Conservation (phyloP, 352 stramenopile genomes). For the Stramenopiles sp. region DNA sequence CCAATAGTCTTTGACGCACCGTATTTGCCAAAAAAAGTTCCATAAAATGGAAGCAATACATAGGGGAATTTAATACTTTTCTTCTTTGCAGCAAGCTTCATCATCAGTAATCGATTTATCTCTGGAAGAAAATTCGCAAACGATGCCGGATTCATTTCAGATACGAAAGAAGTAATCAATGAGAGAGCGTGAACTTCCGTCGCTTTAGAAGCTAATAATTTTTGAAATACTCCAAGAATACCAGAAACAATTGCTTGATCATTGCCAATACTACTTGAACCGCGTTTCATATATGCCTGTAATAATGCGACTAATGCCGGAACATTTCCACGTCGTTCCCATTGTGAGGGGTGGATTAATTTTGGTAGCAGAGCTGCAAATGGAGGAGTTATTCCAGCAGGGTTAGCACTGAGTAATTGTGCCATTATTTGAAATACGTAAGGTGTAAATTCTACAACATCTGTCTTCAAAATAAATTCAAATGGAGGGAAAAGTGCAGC, state of each 20-base stretch:
- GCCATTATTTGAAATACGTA: constrained; percentile 98
- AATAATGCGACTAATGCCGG: constrained; percentile 77
- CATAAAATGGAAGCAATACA: too few species aligned
- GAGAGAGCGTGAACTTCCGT: constrained; percentile 13
- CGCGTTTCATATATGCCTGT: constrained; percentile 70
- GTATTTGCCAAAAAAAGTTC: too few species aligned
- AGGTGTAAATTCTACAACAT: constrained; percentile 69
- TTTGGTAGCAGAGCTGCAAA: constrained; percentile 76
- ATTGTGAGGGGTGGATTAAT: constrained; percentile 59
- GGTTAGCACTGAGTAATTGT: constrained; percentile 14
- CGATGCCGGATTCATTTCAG: not conserved
- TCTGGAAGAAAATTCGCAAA: too few species aligned
- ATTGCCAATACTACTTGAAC: constrained; percentile 39
- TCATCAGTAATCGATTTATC: too few species aligned
- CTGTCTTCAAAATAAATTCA: constrained; percentile 73
- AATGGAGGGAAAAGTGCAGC: constrained; percentile 79
- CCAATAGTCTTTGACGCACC: too few species aligned
- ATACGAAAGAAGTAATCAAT: constrained; percentile 4
- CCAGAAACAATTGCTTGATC: constrained; percentile 21
- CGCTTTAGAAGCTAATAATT: constrained; percentile 50
- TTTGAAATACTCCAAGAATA: constrained; percentile 93
- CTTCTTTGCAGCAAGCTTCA: too few species aligned
- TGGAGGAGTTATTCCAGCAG: constrained; percentile 25
- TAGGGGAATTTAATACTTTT: too few species aligned
- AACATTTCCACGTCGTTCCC: constrained; percentile 80